Percentiles rank a stretch among this genome's conserved stretches.
Evolutionary conservation across 2,329 filamentous ascomycete genomes (phyloP).

Genomic region (Colletotrichum sojae): DNA sequence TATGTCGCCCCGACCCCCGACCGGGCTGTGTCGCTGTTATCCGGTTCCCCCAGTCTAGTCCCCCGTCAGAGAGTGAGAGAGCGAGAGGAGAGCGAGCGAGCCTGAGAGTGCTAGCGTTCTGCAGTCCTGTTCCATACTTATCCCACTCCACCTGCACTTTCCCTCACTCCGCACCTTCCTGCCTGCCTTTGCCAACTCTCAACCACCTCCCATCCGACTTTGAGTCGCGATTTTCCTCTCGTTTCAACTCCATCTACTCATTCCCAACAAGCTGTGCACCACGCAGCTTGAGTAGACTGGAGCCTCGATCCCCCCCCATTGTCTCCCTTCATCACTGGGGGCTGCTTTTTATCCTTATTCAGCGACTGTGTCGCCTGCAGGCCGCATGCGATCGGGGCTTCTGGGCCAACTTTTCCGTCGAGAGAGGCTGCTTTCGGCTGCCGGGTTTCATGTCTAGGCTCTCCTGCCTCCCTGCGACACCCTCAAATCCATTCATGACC

Average conservation of each 20-base stretch:
- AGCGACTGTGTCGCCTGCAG: slow-evolving; percentile 21
- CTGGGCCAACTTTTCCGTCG: slow-evolving; percentile 33
- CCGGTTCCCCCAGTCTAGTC: not conserved
- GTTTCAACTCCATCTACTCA: slow-evolving; percentile 33
- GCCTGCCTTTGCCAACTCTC: slow-evolving; percentile 29
- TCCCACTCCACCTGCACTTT: slow-evolving; percentile 42
- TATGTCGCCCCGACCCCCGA: slow-evolving; percentile 19
- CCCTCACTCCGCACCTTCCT: slow-evolving; percentile 29
- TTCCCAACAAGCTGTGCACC: not conserved
- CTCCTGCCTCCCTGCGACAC: slow-evolving; percentile 10
- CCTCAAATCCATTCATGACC: slow-evolving; percentile 28
- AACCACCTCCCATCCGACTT: slow-evolving; percentile 35
- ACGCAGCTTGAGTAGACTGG: slow-evolving; percentile 25
- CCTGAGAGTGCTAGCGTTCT: not conserved
- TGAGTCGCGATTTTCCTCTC: slow-evolving; percentile 32
- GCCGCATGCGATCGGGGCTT: slow-evolving; percentile 38
- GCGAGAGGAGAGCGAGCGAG: not conserved
- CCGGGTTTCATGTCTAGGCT: slow-evolving; percentile 22
- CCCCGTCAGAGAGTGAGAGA: slow-evolving; percentile 32
- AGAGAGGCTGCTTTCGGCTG: slow-evolving; percentile 36
- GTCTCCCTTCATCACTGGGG: not conserved
- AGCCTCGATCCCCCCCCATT: not conserved
- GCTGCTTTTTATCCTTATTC: not conserved
- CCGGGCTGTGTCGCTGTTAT: slow-evolving; percentile 31
- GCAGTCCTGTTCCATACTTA: slow-evolving; percentile 38